Evolutionary conservation across 345 rosid species (phyloP), one percentile per base, ranked within the genome.

Genomic region (Aegle marmelos): DNA sequence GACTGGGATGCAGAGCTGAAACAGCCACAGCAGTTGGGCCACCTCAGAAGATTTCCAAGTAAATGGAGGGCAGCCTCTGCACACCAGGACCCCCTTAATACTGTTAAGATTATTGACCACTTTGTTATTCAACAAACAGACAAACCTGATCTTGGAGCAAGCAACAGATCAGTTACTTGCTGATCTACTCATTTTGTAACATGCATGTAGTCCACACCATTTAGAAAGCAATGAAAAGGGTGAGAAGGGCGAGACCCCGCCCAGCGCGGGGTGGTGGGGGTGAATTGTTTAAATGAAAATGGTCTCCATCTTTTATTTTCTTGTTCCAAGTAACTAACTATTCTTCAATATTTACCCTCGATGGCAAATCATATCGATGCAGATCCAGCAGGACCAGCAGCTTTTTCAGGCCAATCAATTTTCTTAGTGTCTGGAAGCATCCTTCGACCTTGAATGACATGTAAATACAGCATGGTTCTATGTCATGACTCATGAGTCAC

Each of bases 1-100:
- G 84, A 84, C 22, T 94, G 98, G 97, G 98, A 94, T 27, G 80
- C 75, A 19, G 98, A 92, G 84, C 64, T 82, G 27, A 94, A 87
- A 85, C 87, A 83, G 65, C 86, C 85, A 8, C 81, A 77, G 41
- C 83, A 86, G 83, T 76, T 90, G 87, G 91, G 91, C 83, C 89
- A 94, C 80, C 84, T 73, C 45, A 82, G 95, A 78, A 30, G 68
- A 70, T 86, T 25, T 79, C 98, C 98, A 22, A 94, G 97, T 85
- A 94, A 92, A 86, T 94, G 98, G 98, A 83, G 94, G 50, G 97
- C 98, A 1, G 77, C 86, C 45, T 10, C 84, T 24, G 60, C 84
- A 16, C 85, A 75, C 64, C 95, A 89, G 74, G 98, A 94, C 83
- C 98, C 98, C 2, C 77, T 91, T 57, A 82, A 86, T 53, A 91